Base-by-base conservation (phyloP, 805 yeast species). In the Candida chauliodis region DNA sequence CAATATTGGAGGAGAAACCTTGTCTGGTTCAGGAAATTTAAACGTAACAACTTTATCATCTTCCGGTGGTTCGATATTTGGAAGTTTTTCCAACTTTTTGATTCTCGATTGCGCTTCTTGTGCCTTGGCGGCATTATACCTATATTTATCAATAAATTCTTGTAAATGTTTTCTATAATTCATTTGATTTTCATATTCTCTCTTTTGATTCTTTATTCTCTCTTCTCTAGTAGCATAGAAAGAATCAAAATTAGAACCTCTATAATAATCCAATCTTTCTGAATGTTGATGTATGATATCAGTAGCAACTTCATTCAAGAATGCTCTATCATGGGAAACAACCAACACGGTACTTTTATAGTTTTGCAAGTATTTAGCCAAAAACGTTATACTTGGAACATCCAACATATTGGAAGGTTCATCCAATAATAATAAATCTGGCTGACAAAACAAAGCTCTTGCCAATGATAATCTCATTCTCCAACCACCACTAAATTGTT, bases 331-430 rank as follows among this genome's bases (percentile, higher is more conserved):
- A 72, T 93, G 99, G 40, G 99, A 93, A 31, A 93, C 99, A 30
- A 91, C 95, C 47, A 93, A 69, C 2, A 93, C 93, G 0, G 99
- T 93, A 1, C 96, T 78, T 38, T 95, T 90, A 59, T 93, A 93
- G 6, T 86, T 73, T 57, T 87, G 95, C 50, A 93, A 69, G 58
- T 93, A 93, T 50, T 85, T 79, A 8, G 98, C 91, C 56, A 93
- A 73, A 60, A 81, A 93, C 1, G 97, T 91, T 59, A 93, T 87
- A 38, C 98, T 90, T 20, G 99, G 99, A 61, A 93, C 96, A 78
- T 93, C 99, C 95, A 93, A 85, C 96, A 90, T 93, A 82, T 93
- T 93, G 45, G 98, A 90, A 55, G 99, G 99, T 75, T 93, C 99
- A 78, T 93, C 99, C 48, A 93, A 75, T 57, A 93, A 70, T 49